Base-by-base conservation (phyloP, 306 rosid genomes). In the Corylus heterophylla region DNA sequence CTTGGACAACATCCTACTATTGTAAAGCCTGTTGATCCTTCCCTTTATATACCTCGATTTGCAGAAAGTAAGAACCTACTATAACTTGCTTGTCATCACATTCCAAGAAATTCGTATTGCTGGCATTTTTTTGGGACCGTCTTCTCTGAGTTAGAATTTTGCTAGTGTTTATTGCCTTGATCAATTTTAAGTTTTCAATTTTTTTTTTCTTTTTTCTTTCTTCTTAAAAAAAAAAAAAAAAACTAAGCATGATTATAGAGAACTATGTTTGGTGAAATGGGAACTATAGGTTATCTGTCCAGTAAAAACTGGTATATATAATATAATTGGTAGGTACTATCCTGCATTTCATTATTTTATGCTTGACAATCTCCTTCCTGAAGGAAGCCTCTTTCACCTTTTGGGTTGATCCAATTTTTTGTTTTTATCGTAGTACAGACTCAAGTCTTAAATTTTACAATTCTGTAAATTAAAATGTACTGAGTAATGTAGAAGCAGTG, bases 1-100 rank as follows among this genome's bases (percentile, higher is more conserved):
- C 92, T 90, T 49, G 87, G 74, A 39, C 89, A 93, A 86, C 97
- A 88, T 71, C 89, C 90, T 48, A 86, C 90, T 67, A 87, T 90
- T 82, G 87, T 86, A 74, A 91, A 86, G 76, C 94, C 92, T 49
- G 84, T 93, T 77, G 98, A 93, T 88, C 98, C 98, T 35, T 86
- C 93, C 74, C 94, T 91, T 55, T 93, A 87, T 74, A 90, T 93
- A 20, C 78, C 81, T 58, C 89, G 85, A 78, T 93, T 82, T 83
- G 85, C 97, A 14, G 87, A 79, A 68, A 83, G 98, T 93, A 84
- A 86, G 94, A 80, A 50, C 82, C 55, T 29, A 25, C 17, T 78
- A 51, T 54, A 31, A 45, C 70, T 62, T 50, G 66, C 49, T 8
- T 78, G 42, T 64, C 10, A 66, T 45, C 55, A 35, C 52, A 63